Conservation (phyloP, 192 early-diverging fungal genomes). For the Backusella liffmaniae region DNA sequence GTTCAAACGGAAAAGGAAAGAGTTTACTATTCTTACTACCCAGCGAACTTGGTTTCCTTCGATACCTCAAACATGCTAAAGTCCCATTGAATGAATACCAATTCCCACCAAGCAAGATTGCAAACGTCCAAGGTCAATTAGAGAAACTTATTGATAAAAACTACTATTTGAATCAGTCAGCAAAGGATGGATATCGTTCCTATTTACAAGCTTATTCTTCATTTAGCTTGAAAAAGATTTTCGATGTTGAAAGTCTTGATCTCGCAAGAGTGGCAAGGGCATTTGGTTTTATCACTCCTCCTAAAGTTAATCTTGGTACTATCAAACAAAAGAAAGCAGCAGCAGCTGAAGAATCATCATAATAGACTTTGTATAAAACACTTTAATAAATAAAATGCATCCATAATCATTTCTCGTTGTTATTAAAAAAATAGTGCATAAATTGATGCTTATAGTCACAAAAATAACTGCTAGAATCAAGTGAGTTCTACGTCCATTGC, state of each 20-base stretch:
- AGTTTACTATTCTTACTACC: conserved; percentile 95
- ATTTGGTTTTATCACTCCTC: conserved; percentile 95
- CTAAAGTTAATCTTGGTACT: conserved; percentile 79
- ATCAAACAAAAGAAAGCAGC: conserved; percentile 22
- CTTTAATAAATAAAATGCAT: conserved; percentile 1
- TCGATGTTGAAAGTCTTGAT: conserved; percentile 89
- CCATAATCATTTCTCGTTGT: neutral
- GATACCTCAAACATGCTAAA: conserved; percentile 97
- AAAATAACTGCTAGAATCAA: too few species aligned
- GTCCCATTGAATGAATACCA: conserved; percentile 99
- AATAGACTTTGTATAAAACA: conserved; percentile 4
- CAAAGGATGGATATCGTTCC: conserved; percentile 95
- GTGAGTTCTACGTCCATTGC: too few species aligned
- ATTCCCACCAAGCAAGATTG: conserved; percentile 91
- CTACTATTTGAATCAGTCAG: conserved; percentile 95
- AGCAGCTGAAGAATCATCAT: neutral
- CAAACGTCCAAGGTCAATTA: conserved; percentile 89
- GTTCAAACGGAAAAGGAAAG: conserved; percentile 79
- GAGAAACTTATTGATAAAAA: conserved; percentile 97
- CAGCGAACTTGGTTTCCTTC: conserved; percentile 90
- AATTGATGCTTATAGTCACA: too few species aligned
- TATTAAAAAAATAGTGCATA: too few species aligned
- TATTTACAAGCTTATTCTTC: conserved; percentile 96
- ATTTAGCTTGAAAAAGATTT: conserved; percentile 94
- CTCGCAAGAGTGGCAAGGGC: conserved; percentile 90